Percentiles rank a stretch among this genome's conserved stretches.
Conservation (phyloP, 2,329 filamentous ascomycete species). For the Epichloe uncinata region DNA sequence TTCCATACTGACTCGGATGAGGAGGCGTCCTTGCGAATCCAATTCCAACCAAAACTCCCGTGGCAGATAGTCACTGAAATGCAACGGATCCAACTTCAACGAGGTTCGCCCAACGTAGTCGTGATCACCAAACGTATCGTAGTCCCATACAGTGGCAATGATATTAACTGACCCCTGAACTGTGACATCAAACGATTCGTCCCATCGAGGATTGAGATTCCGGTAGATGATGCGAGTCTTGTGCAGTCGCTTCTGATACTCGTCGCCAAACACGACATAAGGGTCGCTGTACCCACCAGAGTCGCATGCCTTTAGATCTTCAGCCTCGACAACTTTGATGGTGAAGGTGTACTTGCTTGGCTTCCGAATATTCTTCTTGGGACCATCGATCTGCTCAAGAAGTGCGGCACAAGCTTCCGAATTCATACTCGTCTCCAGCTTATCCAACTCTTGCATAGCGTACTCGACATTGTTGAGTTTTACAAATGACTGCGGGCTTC, state of each 20-base stretch:
- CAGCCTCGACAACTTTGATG: conserved; percentile 95
- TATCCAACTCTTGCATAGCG: conserved; percentile 82
- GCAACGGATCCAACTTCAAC: conserved; percentile 91
- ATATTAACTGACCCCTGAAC: conserved; percentile 85
- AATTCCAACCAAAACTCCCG: conserved; percentile 96
- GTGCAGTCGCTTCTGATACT: conserved; percentile 91
- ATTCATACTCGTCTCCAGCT: conserved; percentile 77
- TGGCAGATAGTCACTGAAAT: conserved; percentile 92
- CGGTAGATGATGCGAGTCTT: conserved; percentile 89
- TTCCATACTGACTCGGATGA: conserved; percentile 95
- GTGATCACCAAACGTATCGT: conserved; percentile 92
- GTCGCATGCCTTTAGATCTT: conserved; percentile 97
- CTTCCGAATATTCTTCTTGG: conserved; percentile 49
- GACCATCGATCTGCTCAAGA: conserved; percentile 60
- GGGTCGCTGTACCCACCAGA: conserved; percentile 89
- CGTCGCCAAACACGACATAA: conserved; percentile 91
- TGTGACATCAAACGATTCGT: conserved; percentile 92
- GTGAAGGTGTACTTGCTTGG: conserved; percentile 92
- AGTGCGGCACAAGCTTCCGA: conserved; percentile 82
- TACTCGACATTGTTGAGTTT: conserved; percentile 98
- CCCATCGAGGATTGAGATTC: conserved; percentile 89
- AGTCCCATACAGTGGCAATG: conserved; percentile 96
- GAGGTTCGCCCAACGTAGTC: conserved; percentile 96
- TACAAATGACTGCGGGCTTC: conserved; percentile 63
- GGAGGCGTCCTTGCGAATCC: conserved; percentile 74